These are phyloP conservation scores for Mycena sp. DNA, from an alignment of 1,284 basidiomycete genomes.

Conservation along the genomic window DNA sequence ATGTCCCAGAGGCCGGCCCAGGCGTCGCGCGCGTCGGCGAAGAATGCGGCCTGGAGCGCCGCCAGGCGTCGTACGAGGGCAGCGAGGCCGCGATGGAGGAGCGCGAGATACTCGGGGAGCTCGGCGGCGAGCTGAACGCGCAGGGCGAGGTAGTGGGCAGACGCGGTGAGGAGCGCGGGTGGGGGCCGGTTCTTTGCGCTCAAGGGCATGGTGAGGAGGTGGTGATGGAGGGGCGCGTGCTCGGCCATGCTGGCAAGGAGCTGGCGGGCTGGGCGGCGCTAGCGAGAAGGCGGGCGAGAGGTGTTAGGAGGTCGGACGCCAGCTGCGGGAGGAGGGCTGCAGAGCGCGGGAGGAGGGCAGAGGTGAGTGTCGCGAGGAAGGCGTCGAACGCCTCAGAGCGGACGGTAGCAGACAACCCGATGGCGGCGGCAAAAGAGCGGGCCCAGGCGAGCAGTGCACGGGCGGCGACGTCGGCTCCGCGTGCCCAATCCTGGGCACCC, in stretches of 20 bases:
- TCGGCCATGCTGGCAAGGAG: constrained; percentile 76
- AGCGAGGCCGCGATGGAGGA: constrained; percentile 66
- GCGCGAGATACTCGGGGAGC: constrained; percentile 67
- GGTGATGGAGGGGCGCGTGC: constrained; percentile 72
- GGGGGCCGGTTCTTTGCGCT: constrained; percentile 68
- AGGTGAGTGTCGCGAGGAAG: constrained; percentile 67
- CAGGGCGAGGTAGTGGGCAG: constrained; percentile 77
- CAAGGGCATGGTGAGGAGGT: constrained; percentile 69
- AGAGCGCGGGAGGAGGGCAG: constrained; percentile 62
- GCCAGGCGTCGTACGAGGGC: constrained; percentile 60
- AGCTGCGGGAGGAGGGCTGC: constrained; percentile 61
- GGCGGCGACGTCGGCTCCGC: constrained; percentile 55
- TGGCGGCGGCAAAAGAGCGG: constrained; percentile 68
- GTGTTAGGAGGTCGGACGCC: constrained; percentile 60
- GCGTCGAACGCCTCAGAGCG: constrained; percentile 76
- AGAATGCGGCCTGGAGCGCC: constrained; percentile 67
- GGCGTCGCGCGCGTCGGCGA: constrained; percentile 60
- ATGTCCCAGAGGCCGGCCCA: constrained; percentile 86
- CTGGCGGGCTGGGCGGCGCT: constrained; percentile 66
- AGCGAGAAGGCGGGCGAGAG: constrained; percentile 62
- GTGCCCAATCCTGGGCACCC: constrained; percentile 68
- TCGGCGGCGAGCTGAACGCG: constrained; percentile 74
- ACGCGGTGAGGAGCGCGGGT: constrained; percentile 70
- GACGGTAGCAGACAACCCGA: constrained; percentile 60
- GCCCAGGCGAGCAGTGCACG: constrained; percentile 67